Base-by-base conservation (phyloP, 805 yeast genomes). In the Millerozyma acaciae region DNA sequence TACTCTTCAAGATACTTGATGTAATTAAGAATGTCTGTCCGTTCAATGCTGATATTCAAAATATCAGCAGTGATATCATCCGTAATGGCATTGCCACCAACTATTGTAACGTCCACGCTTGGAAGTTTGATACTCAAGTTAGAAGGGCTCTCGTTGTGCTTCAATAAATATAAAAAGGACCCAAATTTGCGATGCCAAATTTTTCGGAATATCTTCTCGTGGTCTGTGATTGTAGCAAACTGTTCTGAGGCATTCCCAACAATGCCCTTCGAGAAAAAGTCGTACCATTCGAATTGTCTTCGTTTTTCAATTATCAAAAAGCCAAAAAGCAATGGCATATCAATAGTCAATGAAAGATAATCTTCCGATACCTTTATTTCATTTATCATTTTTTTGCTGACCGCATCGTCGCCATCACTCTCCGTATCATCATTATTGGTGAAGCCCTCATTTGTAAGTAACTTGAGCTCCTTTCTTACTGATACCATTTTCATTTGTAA, bases 301-400 rank as follows among this genome's bases (percentile, higher is more conserved):
- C 80, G 59, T 28, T 62, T 66, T 42, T 84, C 89, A 29, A 83
- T 68, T 3, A 81, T 40, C 53, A 76, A 71, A n/a, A 81, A 61
- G 1, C 93, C 93, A 51, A 83, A 81, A 1, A 83, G 55, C 8
- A 83, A 50, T 0, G 95, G 95, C 17, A 84, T 50, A 50, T 84
- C 93, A 9, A 75, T 65, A 1, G 81, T 75, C 25, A 65, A 44
- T 3, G 70, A 60, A 4, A 65, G 49, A 34, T 57, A 50, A 38
- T 66, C 64, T 43, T 66, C 71, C 15, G 56, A 44, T 7, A 36
- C 38, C 30, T 60, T 63, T 18, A 64, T 55, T 15, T 39, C 32
- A 31, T 43, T 47, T 15, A 61, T 49, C 4, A 48, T 48, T 18
- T 54, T 43, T 33, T 34, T 50, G 2, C 50, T 39, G 15, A 47